phyloP scores from a whole-genome alignment of 129 eudicot species.

The Dittrichia graveolens region DNA sequence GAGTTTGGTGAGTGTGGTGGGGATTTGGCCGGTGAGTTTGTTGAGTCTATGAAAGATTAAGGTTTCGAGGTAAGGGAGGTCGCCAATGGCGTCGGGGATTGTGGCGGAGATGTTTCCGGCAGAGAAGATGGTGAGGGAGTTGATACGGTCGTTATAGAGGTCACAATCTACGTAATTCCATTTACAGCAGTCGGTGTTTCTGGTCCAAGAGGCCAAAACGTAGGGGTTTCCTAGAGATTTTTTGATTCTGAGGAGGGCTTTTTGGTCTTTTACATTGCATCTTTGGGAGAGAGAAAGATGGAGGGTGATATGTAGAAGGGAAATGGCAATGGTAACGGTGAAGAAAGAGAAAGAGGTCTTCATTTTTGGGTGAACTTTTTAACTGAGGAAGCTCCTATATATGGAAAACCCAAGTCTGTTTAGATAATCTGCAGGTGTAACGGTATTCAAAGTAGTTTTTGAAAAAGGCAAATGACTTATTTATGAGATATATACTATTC shows the following conservation, averaged over 20 bases:
- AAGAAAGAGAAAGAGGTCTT: conserved; percentile 31
- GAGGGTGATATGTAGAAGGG: conserved; percentile 22
- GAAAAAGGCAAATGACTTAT: no score
- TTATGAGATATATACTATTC: no score
- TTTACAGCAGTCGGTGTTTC: conserved; percentile 40
- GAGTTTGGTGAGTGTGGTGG: conserved; percentile 35
- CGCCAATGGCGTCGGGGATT: conserved; percentile 35
- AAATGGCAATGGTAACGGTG: not conserved
- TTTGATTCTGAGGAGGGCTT: conserved; percentile 40
- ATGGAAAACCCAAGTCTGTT: not conserved
- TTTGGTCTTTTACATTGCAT: conserved; percentile 49
- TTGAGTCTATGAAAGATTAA: conserved; percentile 34
- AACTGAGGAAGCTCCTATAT: not conserved
- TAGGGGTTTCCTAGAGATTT: conserved; percentile 36
- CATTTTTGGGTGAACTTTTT: conserved; percentile 31
- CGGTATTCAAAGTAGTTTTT: conserved; percentile 1
- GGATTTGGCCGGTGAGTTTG: conserved; percentile 45
- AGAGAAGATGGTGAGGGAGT: conserved; percentile 32
- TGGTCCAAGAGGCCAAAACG: conserved; percentile 38
- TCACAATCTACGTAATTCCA: conserved; percentile 47
- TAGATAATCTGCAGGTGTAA: conserved; percentile 1
- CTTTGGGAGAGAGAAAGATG: conserved; percentile 38
- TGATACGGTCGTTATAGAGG: conserved; percentile 43
- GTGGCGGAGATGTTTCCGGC: conserved; percentile 34
- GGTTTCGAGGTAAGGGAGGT: conserved; percentile 41